phyloP scores from a whole-genome alignment of 495 filamentous ascomycete genomes.

The Monascus purpureus region DNA sequence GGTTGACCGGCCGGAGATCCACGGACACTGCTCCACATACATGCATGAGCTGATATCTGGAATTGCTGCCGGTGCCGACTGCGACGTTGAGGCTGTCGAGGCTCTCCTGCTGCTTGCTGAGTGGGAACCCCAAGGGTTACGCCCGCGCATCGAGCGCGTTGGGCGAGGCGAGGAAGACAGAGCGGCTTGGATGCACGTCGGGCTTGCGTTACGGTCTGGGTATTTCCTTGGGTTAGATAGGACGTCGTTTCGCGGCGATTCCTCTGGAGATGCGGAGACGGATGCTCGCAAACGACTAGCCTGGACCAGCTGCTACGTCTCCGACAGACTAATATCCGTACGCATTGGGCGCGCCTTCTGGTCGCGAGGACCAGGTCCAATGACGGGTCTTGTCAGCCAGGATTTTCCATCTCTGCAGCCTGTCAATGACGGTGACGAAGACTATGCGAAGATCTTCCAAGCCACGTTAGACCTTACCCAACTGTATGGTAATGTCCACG shows the following conservation, averaged over 20 bases:
- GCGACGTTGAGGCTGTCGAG: constrained; percentile 50
- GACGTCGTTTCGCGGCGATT: constrained; percentile 37
- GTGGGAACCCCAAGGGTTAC: constrained; percentile 47
- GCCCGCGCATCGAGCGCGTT: constrained; percentile 35
- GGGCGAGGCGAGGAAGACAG: constrained; percentile 53
- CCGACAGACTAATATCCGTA: constrained; percentile 50
- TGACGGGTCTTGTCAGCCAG: constrained; percentile 43
- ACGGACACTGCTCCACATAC: constrained; percentile 46
- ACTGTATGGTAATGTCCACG: constrained; percentile 54
- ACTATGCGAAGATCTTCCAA: constrained; percentile 49
- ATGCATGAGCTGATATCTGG: constrained; percentile 49
- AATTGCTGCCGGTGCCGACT: constrained; percentile 44
- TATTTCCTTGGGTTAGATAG: constrained; percentile 49
- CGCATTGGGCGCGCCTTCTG: constrained; percentile 51
- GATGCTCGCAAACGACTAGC: constrained; percentile 44
- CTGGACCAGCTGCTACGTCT: constrained; percentile 52
- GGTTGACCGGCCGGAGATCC: constrained; percentile 38
- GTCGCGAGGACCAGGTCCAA: constrained; percentile 49
- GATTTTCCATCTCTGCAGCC: constrained; percentile 49
- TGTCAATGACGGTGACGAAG: constrained; percentile 36
- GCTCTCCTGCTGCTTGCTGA: constrained; percentile 47
- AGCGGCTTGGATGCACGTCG: constrained; percentile 56
- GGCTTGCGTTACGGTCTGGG: constrained; percentile 46
- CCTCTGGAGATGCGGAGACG: constrained; percentile 31
- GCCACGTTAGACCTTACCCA: constrained; percentile 50